Conservation (phyloP, 2,329 filamentous ascomycete genomes). For the Colletotrichum noveboracense region DNA sequence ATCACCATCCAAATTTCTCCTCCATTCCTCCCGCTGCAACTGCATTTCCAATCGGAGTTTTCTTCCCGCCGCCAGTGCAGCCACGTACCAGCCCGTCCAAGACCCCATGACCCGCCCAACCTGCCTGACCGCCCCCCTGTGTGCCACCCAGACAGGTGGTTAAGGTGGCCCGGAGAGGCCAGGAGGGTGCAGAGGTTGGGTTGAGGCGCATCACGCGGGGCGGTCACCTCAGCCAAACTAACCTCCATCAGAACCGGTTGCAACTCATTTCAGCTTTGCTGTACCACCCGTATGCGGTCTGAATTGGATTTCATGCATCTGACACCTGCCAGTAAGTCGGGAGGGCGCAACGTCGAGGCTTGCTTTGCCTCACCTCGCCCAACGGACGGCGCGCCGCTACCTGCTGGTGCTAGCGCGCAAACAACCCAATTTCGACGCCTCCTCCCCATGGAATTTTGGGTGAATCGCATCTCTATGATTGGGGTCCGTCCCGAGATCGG, state of each 20-base stretch:
- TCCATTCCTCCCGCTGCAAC: background rate
- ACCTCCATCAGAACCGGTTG: background rate
- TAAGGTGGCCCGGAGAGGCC: background rate
- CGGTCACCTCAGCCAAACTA: background rate
- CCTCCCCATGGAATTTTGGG: background rate
- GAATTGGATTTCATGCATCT: background rate
- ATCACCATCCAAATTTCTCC: background rate
- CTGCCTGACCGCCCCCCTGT: background rate
- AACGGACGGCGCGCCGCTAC: background rate
- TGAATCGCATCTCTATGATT: background rate
- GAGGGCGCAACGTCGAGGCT: constrained; percentile 1
- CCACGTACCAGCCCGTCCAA: background rate
- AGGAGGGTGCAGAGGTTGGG: background rate
- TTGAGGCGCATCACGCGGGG: constrained; percentile 3
- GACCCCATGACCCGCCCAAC: constrained; percentile 1
- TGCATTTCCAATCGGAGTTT: background rate
- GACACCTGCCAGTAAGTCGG: constrained; percentile 9
- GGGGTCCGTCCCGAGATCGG: background rate
- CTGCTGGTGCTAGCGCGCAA: background rate
- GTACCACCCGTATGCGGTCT: background rate
- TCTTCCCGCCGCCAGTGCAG: background rate
- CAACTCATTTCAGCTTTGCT: background rate
- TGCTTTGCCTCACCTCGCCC: background rate
- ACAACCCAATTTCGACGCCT: background rate
- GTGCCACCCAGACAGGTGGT: background rate